A percentile compares a stretch with the other conserved stretches of the same genome.
phyloP scores from a whole-genome alignment of 805 yeast species.

The Maudiozyma saulgeensis region DNA sequence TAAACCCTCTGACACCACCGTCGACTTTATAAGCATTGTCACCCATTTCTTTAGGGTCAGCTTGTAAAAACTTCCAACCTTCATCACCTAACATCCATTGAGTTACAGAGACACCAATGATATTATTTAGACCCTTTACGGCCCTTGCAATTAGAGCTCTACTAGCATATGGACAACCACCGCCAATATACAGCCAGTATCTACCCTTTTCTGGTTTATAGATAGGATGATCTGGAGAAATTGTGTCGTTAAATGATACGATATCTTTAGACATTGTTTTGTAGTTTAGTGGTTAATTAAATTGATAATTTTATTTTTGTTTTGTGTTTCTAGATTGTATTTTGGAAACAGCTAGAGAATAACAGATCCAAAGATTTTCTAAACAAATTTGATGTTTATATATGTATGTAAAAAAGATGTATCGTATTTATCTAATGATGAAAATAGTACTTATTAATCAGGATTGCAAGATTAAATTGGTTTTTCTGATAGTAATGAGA shows the following conservation, averaged over 20 bases:
- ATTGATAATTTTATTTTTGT: neutral
- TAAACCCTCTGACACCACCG: constrained; percentile 14
- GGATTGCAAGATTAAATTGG: too few species aligned
- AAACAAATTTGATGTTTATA: too few species aligned
- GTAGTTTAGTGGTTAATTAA: constrained; percentile 16
- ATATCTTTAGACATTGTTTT: constrained; percentile 1
- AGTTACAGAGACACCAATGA: constrained; percentile 65
- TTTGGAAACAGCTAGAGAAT: too few species aligned
- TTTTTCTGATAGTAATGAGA: too few species aligned
- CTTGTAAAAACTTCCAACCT: constrained; percentile 69
- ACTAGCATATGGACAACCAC: constrained; percentile 94
- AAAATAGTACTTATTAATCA: too few species aligned
- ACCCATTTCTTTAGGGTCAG: constrained; percentile 7
- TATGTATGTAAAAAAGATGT: too few species aligned
- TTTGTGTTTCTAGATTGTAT: too few species aligned
- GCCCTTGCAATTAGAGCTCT: constrained; percentile 63
- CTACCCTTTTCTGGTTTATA: constrained; percentile 70
- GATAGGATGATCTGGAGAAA: constrained; percentile 34
- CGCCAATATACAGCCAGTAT: constrained; percentile 80
- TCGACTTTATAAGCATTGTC: constrained; percentile 10
- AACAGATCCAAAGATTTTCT: too few species aligned
- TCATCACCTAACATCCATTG: constrained; percentile 80
- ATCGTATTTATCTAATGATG: too few species aligned
- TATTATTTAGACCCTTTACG: constrained; percentile 57
- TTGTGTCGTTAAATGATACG: constrained; percentile 1